Evolutionary conservation across 2,329 filamentous ascomycete species (phyloP).

Genomic region (Aureobasidium musti): DNA sequence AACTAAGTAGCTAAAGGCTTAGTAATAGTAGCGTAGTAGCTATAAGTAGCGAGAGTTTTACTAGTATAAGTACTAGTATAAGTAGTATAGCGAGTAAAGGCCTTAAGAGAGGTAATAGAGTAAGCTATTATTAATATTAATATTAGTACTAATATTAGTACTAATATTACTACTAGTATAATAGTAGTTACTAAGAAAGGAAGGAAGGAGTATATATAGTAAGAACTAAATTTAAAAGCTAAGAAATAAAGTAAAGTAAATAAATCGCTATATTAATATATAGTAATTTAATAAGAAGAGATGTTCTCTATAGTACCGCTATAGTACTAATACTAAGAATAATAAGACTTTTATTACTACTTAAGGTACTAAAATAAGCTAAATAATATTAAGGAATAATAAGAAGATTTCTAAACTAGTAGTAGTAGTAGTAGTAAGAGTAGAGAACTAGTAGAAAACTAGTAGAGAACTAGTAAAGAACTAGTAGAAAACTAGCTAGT

Average conservation of each 20-base stretch:
- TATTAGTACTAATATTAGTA: background rate
- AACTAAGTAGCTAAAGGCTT: no score
- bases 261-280: background rate
- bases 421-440: background rate
- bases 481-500: background rate
- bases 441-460: background rate
- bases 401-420: background rate
- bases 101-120: no score
- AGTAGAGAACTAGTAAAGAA: no score
- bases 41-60: no score
- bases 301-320: background rate
- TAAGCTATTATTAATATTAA: no score
- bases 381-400: background rate
- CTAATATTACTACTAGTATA: background rate
- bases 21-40: no score
- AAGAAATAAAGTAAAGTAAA: background rate
- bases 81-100: no score
- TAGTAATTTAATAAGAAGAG: background rate
- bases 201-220: background rate
- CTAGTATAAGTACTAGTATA: no score
- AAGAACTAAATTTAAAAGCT: background rate
- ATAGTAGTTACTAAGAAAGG: background rate
- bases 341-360: background rate
- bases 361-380: no score
- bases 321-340: background rate